Base-by-base conservation (phyloP, 2,329 filamentous ascomycete genomes). In the Botrytis galanthina region DNA sequence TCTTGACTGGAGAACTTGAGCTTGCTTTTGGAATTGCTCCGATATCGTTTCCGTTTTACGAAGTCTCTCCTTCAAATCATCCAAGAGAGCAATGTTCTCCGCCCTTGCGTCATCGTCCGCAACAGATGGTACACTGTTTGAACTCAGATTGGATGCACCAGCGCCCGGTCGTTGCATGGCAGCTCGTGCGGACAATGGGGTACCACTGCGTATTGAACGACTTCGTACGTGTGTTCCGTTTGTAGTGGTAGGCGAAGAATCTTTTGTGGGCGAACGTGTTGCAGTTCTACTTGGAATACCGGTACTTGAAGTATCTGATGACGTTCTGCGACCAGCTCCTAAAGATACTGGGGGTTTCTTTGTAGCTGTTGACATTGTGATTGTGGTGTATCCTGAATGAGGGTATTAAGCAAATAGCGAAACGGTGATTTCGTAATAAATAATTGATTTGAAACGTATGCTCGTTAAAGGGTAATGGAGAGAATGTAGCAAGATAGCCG, bases 31-130 rank as follows among this genome's bases (percentile, higher is more conserved):
- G 82, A 91, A 92, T 79, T 94, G 91, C 78, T 96, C 93, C 0
- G 92, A 92, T 57, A 89, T 86, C 68, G 86, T 87, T 83, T 98
- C 95, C 35, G 94, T 92, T 82, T 92, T 93, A 79, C 93, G 89
- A 69, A 98, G 86, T 73, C 93, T 90, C 76, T 94, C 90, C 83
- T 94, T 94, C 74, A 98, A 85, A 76, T 98, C 94, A 76, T 97
- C 93, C 74, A 97, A 87, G 73, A 93, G 85, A 26, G 93, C 91
- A 60, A 93, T 86, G 75, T 92, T 91, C 82, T 96, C 94, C 29
- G 93, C 94, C 78, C 92, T 90, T 75, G 91, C 90, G 70, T 95
- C 92, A 76, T 94, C 88, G 73, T 93, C 90, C 48, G 85, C 85
- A 74, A 87, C 86, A 69, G 86, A 83, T 60, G 78, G 69, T 26